Conservation (phyloP, 106 monocot species). For the Platanthera guangdongensis region DNA sequence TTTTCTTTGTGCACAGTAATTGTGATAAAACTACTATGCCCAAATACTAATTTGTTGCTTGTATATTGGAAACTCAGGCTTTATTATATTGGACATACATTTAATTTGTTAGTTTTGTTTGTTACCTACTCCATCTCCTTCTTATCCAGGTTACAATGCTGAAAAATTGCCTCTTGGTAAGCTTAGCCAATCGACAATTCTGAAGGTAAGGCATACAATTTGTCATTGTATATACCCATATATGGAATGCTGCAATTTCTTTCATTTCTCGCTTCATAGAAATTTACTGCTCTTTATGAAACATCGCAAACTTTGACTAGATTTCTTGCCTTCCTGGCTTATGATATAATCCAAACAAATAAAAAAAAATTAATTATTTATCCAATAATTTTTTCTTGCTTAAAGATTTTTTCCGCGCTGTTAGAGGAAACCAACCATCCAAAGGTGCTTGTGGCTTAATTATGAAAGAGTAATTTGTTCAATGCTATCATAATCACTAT, state of each 20-base stretch:
- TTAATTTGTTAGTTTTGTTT: background rate
- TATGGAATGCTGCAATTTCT: background rate
- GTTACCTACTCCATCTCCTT: background rate
- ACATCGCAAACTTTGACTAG: background rate
- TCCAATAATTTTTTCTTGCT: background rate
- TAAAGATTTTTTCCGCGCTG: background rate
- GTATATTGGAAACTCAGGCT: background rate
- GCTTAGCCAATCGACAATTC: constrained; percentile 91
- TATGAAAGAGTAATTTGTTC: background rate
- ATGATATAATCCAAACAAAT: background rate
- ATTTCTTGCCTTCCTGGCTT: background rate
- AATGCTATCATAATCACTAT: background rate
- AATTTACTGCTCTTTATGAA: background rate
- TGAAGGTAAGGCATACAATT: constrained; percentile 42
- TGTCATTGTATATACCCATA: background rate
- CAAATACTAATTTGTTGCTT: background rate
- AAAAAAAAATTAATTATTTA: background rate
- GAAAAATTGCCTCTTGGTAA: constrained; percentile 94
- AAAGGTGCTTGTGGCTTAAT: background rate
- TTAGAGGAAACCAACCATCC: background rate
- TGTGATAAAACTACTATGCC: background rate
- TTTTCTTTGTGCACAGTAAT: background rate
- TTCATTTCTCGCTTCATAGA: background rate
- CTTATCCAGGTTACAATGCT: constrained; percentile 75
- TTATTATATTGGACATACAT: background rate